phyloP scores from a whole-genome alignment of 208 protist species.

The Crithidia thermophila region DNA sequence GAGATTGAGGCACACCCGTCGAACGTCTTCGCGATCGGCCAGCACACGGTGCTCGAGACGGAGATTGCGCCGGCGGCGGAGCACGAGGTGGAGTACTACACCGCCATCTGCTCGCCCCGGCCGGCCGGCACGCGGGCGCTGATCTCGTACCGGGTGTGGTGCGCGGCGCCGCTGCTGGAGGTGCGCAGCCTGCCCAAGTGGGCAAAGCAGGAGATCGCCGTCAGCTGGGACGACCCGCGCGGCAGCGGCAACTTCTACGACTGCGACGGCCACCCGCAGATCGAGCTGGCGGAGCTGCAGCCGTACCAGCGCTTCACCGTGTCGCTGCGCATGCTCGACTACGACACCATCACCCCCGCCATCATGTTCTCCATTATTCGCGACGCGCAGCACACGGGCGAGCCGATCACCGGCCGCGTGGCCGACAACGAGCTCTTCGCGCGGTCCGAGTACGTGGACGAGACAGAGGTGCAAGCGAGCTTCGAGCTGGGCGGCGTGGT shows the following conservation, averaged over 20 bases:
- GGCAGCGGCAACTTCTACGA: slow-evolving; percentile 81
- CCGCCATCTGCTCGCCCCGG: slow-evolving; percentile 54
- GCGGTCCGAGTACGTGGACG: slow-evolving; percentile 75
- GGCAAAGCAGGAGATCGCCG: slow-evolving; percentile 47
- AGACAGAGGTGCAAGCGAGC: slow-evolving; percentile 62
- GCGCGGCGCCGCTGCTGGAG: slow-evolving; percentile 43
- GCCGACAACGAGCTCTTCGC: slow-evolving; percentile 43
- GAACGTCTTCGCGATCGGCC: slow-evolving; percentile 38
- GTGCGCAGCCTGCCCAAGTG: slow-evolving; percentile 53
- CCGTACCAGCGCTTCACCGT: slow-evolving; percentile 61
- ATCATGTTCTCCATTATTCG: slow-evolving; percentile 75
- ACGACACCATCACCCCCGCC: slow-evolving; percentile 52
- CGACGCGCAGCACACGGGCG: slow-evolving; percentile 50
- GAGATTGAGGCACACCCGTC: slow-evolving; percentile 18
- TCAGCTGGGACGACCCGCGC: slow-evolving; percentile 42
- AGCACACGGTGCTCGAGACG: slow-evolving; percentile 33
- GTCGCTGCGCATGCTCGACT: slow-evolving; percentile 57
- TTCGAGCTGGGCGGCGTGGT: slow-evolving; percentile 37
- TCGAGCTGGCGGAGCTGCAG: slow-evolving; percentile 67
- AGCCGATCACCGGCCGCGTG: slow-evolving; percentile 62
- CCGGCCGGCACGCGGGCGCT: slow-evolving; percentile 36
- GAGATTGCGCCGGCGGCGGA: slow-evolving; percentile 38
- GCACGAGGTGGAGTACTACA: slow-evolving; percentile 43
- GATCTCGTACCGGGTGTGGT: slow-evolving; percentile 69
- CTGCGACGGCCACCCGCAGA: slow-evolving; percentile 70